phyloP scores from a whole-genome alignment of 2,329 filamentous ascomycete species.

The Epichloe sp. region DNA sequence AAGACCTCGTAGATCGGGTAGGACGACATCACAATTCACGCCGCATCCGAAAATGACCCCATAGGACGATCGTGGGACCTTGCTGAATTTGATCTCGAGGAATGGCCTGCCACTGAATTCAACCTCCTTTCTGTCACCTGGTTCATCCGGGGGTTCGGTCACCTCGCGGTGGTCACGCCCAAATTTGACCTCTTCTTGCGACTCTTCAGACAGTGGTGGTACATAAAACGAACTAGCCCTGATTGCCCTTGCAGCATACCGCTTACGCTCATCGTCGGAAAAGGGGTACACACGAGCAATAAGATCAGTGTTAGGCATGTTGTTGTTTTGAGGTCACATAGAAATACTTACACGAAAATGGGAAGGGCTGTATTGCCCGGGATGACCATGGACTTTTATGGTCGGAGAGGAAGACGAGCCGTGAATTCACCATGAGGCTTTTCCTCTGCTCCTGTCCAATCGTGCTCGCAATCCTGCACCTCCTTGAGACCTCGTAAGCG shows the following conservation, averaged over 20 bases:
- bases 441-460: neutral
- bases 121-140: neutral
- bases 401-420: neutral
- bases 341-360: neutral
- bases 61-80: conserved; percentile 5
- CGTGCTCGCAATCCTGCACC: neutral
- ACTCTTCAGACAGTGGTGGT: neutral
- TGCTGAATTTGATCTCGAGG: conserved; percentile 8
- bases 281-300: conserved; percentile 4
- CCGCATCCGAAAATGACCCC: conserved; percentile 10
- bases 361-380: neutral
- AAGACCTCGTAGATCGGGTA: conserved; percentile 3
- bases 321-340: neutral
- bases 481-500: no score
- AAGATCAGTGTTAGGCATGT: conserved; percentile 1
- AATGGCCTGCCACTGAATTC: neutral
- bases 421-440: no score
- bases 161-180: conserved; percentile 3
- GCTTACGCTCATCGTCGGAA: neutral
- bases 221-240: neutral
- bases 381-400: neutral
- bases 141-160: conserved; percentile 1
- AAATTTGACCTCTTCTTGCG: neutral
- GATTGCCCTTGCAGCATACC: neutral
- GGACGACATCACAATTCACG: conserved; percentile 8